Evolutionary conservation across 208 protist genomes (phyloP), one percentile per base, ranked within the genome.

Genomic region (Crithidia fasciculata): DNA sequence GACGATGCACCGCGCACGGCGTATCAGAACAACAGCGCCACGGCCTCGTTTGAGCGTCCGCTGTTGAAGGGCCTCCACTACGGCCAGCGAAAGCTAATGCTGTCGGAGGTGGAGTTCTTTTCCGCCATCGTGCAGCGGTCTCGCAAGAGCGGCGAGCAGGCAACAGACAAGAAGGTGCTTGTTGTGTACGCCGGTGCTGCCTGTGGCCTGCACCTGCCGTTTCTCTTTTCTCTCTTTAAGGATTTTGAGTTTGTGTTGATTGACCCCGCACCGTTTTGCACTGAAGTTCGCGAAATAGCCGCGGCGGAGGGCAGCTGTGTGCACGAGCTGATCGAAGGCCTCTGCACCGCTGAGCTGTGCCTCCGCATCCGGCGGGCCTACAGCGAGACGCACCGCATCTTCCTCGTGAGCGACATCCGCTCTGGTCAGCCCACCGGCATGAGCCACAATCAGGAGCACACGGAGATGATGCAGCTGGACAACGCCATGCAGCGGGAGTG

Each of bases 131-230:
- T 44, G 4, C 7, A 41, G 19, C 50, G 41, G 19, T 0, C 36
- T 4, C 47, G 43, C 19, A 16, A 18, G 28, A 8, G 47, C 5
- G 52, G 68, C n/a, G 47, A 49, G 5, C 47, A 44, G 2, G 45
- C 70, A 2, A 12, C 36, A n/a, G 18, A 13, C 19, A 68, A 74
- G 39, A 72, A 40, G 53, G 57, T 90, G 1, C 82, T 97, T 0
- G 83, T 98, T 40, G 88, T 99, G 9, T 98, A 98, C 66, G 95
- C 95, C 12, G 97, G 97, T 39, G 95, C 97, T n/a, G 97, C 97
- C 10, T 94, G 92, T 40, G 97, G 97, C 2, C 87, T 88, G n/a
- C 97, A 99, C 82, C 75, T 96, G 43, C 89, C 86, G 4, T 94
- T 91, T 73, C 77, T 99, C 4, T 93, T 89, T 63, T 72, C 78